Evolutionary conservation across 352 stramenopile species (phyloP).

Genomic region (Pythium aristosporum): DNA sequence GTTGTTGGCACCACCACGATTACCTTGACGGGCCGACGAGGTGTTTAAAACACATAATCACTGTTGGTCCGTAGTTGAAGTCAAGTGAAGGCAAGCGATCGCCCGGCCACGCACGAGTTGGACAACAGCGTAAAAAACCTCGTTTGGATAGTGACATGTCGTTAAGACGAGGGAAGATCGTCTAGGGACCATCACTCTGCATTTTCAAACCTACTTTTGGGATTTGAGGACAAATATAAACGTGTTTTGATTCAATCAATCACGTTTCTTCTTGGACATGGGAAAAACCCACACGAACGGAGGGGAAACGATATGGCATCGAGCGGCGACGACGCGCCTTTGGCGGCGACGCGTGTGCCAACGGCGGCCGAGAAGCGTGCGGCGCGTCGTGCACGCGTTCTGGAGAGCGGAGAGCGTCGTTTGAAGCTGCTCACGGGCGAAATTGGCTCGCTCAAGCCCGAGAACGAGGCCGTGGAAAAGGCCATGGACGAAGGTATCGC

Average conservation of each 20-base stretch:
- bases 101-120: not conserved
- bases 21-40: no score
- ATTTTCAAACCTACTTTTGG: not conserved
- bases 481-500: constrained; percentile 47
- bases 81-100: no score
- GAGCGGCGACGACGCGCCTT: constrained; percentile 1
- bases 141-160: constrained; percentile 10
- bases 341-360: constrained; percentile 16
- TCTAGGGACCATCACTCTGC: not conserved
- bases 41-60: no score
- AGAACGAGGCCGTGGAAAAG: constrained; percentile 40
- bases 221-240: not conserved
- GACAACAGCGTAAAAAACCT: constrained; percentile 18
- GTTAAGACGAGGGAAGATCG: constrained; percentile 5
- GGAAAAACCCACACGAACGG: not conserved
- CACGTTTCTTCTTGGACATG: not conserved
- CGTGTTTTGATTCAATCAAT: constrained; percentile 1
- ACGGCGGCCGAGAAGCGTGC: constrained; percentile 67
- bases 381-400: constrained; percentile 55
- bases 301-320: constrained; percentile 7
- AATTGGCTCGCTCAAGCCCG: constrained; percentile 52
- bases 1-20: not conserved
- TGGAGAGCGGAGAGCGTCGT: constrained; percentile 58
- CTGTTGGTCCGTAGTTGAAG: no score
- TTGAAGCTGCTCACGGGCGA: constrained; percentile 70